These are phyloP conservation scores for Nemania diffusa DNA, from an alignment of 2,329 filamentous ascomycete genomes.

Conservation along the genomic window DNA sequence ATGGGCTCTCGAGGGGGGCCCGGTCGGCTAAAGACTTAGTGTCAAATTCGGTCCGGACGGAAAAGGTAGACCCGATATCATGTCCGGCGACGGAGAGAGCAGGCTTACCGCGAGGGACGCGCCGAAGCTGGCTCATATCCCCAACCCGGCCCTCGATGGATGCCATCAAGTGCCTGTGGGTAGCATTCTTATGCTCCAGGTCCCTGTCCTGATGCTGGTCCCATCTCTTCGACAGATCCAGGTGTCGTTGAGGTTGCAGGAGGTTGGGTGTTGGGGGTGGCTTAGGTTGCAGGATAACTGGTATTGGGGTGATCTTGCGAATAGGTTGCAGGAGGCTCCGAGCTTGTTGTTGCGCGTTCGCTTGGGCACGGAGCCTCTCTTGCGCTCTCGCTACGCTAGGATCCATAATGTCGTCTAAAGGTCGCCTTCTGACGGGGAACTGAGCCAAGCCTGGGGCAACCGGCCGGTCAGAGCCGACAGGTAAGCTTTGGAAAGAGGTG, in stretches of 20 bases:
- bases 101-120: background rate
- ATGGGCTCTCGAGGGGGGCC: no score
- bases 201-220: no score
- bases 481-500: background rate
- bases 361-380: slow-evolving; percentile 40
- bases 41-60: background rate
- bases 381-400: slow-evolving; percentile 39
- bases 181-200: background rate
- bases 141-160: background rate
- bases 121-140: background rate
- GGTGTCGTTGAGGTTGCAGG: no score
- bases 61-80: slow-evolving; percentile 1
- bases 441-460: background rate
- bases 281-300: no score
- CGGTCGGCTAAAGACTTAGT: background rate
- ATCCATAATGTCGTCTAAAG: slow-evolving; percentile 27
- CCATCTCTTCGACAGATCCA: no score
- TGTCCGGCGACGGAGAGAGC: background rate
- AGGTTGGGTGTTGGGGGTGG: no score
- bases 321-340: no score
- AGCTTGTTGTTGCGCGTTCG: no score
- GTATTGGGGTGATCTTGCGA: no score
- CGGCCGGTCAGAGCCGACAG: no score
- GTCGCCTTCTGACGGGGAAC: background rate
- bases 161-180: background rate